These are phyloP conservation scores for Pyrenula massariospora DNA, from an alignment of 495 filamentous ascomycete species.

Conservation along the genomic window DNA sequence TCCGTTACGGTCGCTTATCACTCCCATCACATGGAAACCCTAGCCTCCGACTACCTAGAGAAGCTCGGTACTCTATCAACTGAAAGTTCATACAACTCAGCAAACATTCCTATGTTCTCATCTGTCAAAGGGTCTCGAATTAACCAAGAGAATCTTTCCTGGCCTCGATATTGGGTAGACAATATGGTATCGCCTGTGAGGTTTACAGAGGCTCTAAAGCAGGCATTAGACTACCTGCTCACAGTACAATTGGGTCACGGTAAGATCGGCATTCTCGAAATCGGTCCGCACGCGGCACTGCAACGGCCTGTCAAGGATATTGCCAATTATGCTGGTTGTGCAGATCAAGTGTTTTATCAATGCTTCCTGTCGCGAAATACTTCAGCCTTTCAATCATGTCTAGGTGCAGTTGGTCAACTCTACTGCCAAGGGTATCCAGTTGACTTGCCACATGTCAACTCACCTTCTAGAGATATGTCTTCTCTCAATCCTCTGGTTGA, in stretches of 20 bases:
- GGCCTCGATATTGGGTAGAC: conserved; percentile 16
- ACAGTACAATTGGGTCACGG: conserved; percentile 4
- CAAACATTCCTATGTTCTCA: conserved; percentile 4
- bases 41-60: background rate
- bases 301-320: conserved; percentile 48
- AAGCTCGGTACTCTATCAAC: conserved; percentile 7
- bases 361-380: conserved; percentile 14
- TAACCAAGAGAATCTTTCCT: background rate
- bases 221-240: conserved; percentile 4
- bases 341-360: conserved; percentile 12
- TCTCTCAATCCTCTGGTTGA: conserved; percentile 4
- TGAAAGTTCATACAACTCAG: background rate
- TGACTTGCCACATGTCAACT: conserved; percentile 13
- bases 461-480: background rate
- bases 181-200: conserved; percentile 17
- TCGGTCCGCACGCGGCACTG: conserved; percentile 49
- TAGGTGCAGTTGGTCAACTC: conserved; percentile 21
- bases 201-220: conserved; percentile 16
- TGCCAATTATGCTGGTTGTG: background rate
- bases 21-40: background rate
- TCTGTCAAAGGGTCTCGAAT: conserved; percentile 1
- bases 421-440: conserved; percentile 20
- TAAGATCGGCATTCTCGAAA: conserved; percentile 25
- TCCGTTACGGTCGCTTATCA: background rate
- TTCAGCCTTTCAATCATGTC: conserved; percentile 9